Evolutionary conservation across 345 rosid genomes (phyloP), one percentile per base, ranked within the genome.

Genomic region (Toxicodendron radicans): DNA sequence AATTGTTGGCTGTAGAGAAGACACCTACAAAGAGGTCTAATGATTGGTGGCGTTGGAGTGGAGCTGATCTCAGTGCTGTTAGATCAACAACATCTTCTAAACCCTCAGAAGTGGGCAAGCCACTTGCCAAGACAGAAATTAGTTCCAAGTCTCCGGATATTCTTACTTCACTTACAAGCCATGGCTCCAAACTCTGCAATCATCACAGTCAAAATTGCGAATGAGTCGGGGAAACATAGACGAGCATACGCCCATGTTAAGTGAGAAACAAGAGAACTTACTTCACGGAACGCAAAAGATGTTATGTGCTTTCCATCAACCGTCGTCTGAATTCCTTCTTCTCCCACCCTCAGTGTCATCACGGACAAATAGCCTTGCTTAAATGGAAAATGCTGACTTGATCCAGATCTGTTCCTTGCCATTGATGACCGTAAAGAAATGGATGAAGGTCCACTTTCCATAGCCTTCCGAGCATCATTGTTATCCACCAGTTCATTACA

Each of bases 271-370:
- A 65, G 65, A 58, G 75, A 60, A 21, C 12, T 59, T 73, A 83
- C 86, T 73, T 83, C 86, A 21, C 82, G 80, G 64, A 53, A 76
- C 41, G 84, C 80, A 71, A 83, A 83, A 18, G 87, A 83, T 56
- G 86, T 78, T 48, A 73, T 75, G 73, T 80, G 80, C 82, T 83
- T 83, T 70, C 87, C 87, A 76, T 83, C 87, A 73, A 81, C 82
- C 0, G 82, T 83, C 73, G 58, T 83, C 76, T 83, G 84, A 66
- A 83, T 83, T 71, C 86, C 86, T 56, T 83, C 86, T 49, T 60
- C 61, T 57, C 86, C 86, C 17, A 83, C 80, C 71, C 86, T 70
- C 33, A 83, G 74, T 2, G 84, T 83, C 68, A 76, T 77, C 66
- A 75, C 87, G 27, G 82, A 80, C 65, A 72, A 65, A 71, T 75